phyloP scores from a whole-genome alignment of 352 stramenopile species.

The Blastocystis sp. region DNA sequence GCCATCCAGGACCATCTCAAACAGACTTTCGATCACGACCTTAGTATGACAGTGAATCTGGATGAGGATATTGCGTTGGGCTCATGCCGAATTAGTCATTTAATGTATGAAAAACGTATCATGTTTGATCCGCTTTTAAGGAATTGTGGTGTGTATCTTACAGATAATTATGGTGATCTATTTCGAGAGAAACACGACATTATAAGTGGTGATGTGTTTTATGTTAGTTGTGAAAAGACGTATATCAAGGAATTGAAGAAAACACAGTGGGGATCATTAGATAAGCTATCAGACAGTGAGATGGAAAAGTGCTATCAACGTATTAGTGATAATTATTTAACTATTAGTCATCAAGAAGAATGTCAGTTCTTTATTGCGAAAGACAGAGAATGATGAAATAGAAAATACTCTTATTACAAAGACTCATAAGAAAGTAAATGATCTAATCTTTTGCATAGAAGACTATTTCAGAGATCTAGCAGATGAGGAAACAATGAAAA shows the following conservation, averaged over 20 bases:
- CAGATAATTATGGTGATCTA: background rate
- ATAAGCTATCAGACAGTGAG: background rate
- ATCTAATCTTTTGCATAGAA: background rate
- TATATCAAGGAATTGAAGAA: background rate
- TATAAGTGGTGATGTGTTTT: background rate
- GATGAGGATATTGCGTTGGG: constrained; percentile 11
- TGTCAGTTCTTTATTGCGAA: background rate
- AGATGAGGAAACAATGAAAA: background rate
- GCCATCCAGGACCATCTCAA: background rate
- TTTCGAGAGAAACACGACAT: background rate
- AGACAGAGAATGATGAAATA: background rate
- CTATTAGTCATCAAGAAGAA: background rate
- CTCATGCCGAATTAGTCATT: background rate
- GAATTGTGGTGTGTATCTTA: background rate
- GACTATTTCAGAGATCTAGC: no score
- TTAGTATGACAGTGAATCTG: background rate
- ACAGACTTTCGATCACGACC: background rate
- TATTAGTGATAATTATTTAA: background rate
- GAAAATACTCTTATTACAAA: background rate
- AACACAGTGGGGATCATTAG: background rate
- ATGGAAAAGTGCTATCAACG: background rate
- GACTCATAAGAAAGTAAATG: background rate
- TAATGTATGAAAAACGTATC: background rate
- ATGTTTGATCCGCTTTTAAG: background rate
- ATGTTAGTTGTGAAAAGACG: background rate